A percentile compares a stretch with the other conserved stretches of the same genome.
Evolutionary conservation across 345 rosid species (phyloP).

Genomic region (Reutealis trisperma): DNA sequence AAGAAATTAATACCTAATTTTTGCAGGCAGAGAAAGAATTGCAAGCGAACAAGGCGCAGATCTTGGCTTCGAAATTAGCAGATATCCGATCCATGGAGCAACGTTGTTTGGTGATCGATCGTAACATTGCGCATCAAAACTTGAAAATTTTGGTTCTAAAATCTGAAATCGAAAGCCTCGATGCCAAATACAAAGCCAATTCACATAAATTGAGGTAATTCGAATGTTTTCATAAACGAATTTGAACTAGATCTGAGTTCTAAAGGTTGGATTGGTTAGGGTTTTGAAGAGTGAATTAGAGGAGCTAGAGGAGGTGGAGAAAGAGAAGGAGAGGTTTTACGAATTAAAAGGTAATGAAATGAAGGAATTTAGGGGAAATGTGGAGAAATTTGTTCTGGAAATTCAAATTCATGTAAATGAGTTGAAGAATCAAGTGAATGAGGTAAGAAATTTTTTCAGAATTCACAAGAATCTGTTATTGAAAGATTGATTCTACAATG

Average conservation of each 20-base stretch:
- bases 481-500: not conserved
- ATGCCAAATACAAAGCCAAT: conserved; percentile 37
- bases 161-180: conserved; percentile 46
- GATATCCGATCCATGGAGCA: conserved; percentile 47
- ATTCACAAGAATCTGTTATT: not conserved
- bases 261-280: conserved; percentile 34
- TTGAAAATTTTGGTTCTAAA: conserved; percentile 55
- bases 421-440: conserved; percentile 35
- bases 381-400: conserved; percentile 39
- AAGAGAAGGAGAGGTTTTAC: conserved; percentile 59
- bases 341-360: conserved; percentile 45
- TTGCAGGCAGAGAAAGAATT: conserved; percentile 66
- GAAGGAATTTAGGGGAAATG: conserved; percentile 45
- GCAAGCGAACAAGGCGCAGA: conserved; percentile 49
- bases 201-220: conserved; percentile 43
- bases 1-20: not conserved
- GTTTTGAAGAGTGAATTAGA: conserved; percentile 52
- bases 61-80: conserved; percentile 48
- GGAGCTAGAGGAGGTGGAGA: conserved; percentile 52
- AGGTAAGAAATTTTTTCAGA: conserved; percentile 30
- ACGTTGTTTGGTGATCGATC: conserved; percentile 59
- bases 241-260: not conserved
- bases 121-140: conserved; percentile 50
- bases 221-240: not conserved
- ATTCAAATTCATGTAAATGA: conserved; percentile 34